Conservation (phyloP, 768 basidiomycete genomes). For the Lactarius evosmus region DNA sequence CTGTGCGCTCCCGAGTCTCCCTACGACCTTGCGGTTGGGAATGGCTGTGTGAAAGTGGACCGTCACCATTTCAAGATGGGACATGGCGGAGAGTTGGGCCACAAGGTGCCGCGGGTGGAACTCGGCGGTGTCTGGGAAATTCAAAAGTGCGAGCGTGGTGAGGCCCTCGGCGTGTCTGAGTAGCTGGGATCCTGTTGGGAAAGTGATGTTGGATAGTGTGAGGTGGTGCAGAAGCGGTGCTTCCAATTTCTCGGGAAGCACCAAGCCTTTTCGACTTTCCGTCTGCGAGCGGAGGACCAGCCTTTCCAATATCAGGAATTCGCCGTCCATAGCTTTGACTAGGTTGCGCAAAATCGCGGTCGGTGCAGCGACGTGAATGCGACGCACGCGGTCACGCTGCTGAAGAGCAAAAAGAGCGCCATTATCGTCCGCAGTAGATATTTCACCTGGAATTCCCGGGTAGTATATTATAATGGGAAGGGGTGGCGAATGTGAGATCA, state of each 20-base stretch:
- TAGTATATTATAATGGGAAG: not conserved
- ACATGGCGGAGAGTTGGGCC: not conserved
- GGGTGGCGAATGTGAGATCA: not conserved
- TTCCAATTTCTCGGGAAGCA: not conserved
- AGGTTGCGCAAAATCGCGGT: not conserved
- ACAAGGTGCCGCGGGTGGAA: not conserved
- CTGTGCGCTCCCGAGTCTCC: not conserved
- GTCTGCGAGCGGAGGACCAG: not conserved
- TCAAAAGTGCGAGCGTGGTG: not conserved
- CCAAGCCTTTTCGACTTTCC: not conserved
- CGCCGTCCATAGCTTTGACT: not conserved
- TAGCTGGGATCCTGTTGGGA: constrained; percentile 3
- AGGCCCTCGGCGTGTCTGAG: not conserved
- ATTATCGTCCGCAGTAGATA: not conserved
- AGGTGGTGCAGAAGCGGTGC: not conserved
- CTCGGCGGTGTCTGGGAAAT: not conserved
- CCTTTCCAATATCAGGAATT: not conserved
- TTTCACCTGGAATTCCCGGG: not conserved
- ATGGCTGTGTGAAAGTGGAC: not conserved
- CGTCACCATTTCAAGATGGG: not conserved
- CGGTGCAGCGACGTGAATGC: not conserved
- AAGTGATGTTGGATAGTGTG: not conserved
- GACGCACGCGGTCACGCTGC: not conserved
- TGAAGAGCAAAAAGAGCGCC: not conserved
- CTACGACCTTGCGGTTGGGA: not conserved